Evolutionary conservation across 768 basidiomycete genomes (phyloP).

Genomic region (Gloeophyllum trabeum): DNA sequence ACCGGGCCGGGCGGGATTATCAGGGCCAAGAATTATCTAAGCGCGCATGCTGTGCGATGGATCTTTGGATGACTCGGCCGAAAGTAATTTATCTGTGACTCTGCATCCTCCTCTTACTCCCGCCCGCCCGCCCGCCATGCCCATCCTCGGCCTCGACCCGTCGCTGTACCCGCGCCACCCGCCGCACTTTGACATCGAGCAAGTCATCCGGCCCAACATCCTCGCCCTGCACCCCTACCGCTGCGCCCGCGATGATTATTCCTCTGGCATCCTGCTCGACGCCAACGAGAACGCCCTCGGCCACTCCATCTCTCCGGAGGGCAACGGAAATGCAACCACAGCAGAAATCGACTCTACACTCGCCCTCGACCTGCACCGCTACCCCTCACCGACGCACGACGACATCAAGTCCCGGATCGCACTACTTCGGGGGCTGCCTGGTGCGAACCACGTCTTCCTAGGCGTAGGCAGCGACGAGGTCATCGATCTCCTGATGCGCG

Average conservation of each 20-base stretch:
- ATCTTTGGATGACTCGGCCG: too few species aligned
- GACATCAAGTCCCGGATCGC: constrained; percentile 71
- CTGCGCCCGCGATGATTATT: constrained; percentile 94
- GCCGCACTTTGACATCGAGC: constrained; percentile 75
- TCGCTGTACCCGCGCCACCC: constrained; percentile 38
- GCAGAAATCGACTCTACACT: constrained; percentile 25
- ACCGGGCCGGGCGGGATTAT: too few species aligned
- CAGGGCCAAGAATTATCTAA: too few species aligned
- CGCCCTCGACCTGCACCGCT: constrained; percentile 66
- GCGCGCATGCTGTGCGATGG: too few species aligned
- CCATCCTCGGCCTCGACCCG: constrained; percentile 49
- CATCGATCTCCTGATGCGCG: constrained; percentile 87
- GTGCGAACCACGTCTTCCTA: constrained; percentile 61
- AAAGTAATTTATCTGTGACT: too few species aligned
- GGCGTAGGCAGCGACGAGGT: constrained; percentile 97
- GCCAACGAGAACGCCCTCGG: constrained; percentile 97
- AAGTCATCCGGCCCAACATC: constrained; percentile 88
- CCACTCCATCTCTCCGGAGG: constrained; percentile 44
- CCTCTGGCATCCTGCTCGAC: constrained; percentile 82
- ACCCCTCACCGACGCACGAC: constrained; percentile 87
- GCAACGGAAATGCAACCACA: constrained; percentile 12
- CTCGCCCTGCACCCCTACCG: constrained; percentile 87
- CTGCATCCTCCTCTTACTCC: too few species aligned
- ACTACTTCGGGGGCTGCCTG: constrained; percentile 55
- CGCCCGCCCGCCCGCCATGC: constrained; percentile 33